Base-by-base conservation (phyloP, 202 grass and related monocot species). In the Brachypodium distachyon region DNA sequence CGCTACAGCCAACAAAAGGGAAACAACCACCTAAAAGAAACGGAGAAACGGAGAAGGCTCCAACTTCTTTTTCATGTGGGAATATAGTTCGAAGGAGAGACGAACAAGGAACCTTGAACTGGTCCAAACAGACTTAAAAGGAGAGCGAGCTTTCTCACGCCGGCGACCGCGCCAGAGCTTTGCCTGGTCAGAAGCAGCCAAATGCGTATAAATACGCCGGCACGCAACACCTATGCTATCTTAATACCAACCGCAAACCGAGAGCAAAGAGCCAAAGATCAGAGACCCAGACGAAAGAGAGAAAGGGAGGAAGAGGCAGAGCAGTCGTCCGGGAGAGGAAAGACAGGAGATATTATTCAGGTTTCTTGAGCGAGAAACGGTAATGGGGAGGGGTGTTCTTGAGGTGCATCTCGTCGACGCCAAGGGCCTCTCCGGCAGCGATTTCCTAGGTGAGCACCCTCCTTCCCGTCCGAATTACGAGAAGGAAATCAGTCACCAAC, bases 351-450 rank as follows among this genome's bases (percentile, higher is more conserved):
- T 5, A 34, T 0, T 38, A 16, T 2, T 23, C 23, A 29, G 53
- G 3, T 36, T 19, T 31, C 9, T 0, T n/a, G 40, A 22, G 32
- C 17, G 54, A 25, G 65, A 2, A 14, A 31, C 46, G 21, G n/a
- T n/a, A n/a, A 96, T 92, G 92, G 86, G 73, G 37, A 85, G 83
- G 28, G 92, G 86, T 33, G 44, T 88, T n/a, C 83, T 92, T 62
- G 89, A 96, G 73, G 84, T 89, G 73, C 73, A 81, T 60, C 86
- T 96, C 38, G 82, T 96, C 46, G 91, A 92, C 71, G 89, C 91
- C 77, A 92, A 89, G 82, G 82, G 87, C 16, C 80, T 98, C 28
- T 47, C 47, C 43, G 85, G 82, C 76, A 84, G 26, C 60, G 96
- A 98, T 87, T 84, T 90, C 57, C 29, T 94, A 83, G 89, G 96